These are phyloP conservation scores for Suillus sp. DNA, from an alignment of 768 basidiomycete species.

Conservation along the genomic window DNA sequence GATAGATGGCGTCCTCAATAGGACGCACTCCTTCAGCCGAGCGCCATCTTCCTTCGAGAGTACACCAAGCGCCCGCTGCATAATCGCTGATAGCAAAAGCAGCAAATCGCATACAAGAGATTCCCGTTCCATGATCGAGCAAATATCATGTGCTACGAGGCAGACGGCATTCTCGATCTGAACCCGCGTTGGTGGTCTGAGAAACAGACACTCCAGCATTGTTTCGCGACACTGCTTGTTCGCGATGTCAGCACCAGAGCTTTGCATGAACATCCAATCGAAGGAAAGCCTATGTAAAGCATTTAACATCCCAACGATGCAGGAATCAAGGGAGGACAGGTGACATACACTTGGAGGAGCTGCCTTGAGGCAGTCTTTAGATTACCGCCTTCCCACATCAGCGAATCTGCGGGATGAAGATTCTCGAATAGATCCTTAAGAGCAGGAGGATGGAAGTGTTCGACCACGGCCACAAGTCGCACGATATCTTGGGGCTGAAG, in stretches of 20 bases:
- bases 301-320: not conserved
- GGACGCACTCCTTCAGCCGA: slow-evolving; percentile 43
- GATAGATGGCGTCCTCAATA: slow-evolving; percentile 37
- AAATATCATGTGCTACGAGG: slow-evolving; percentile 41
- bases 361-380: slow-evolving; percentile 1
- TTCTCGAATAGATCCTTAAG: slow-evolving; percentile 45
- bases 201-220: slow-evolving; percentile 39
- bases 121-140: slow-evolving; percentile 21
- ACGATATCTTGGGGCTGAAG: slow-evolving; percentile 40
- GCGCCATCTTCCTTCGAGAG: slow-evolving; percentile 35
- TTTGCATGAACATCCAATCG: slow-evolving; percentile 47
- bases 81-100: slow-evolving; percentile 41
- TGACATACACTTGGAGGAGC: not conserved
- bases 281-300: slow-evolving; percentile 35
- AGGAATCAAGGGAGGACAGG: not conserved
- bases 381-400: slow-evolving; percentile 40
- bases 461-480: slow-evolving; percentile 42
- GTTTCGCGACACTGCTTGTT: slow-evolving; percentile 29
- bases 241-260: slow-evolving; percentile 23
- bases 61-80: slow-evolving; percentile 28
- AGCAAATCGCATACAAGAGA: slow-evolving; percentile 37
- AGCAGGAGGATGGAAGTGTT: slow-evolving; percentile 43
- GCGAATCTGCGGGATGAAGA: slow-evolving; percentile 43
- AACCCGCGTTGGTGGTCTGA: slow-evolving; percentile 23
- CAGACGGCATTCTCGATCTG: slow-evolving; percentile 40